phyloP scores from a whole-genome alignment of 2,329 filamentous ascomycete species.

The Fusarium pseudoanthophilum region DNA sequence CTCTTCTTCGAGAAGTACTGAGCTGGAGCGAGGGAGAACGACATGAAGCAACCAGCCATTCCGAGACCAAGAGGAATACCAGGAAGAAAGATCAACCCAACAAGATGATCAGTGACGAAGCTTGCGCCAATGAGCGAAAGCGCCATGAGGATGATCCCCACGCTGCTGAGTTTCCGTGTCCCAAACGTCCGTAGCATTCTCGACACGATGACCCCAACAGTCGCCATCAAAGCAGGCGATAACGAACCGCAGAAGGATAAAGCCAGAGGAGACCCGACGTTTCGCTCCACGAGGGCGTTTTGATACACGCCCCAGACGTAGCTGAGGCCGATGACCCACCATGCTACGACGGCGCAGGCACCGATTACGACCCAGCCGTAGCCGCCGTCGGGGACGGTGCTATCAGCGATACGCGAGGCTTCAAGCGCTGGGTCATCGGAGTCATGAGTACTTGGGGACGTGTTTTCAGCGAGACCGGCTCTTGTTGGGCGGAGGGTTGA shows the following conservation, averaged over 20 bases:
- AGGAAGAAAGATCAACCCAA: constrained; percentile 45
- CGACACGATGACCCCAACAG: constrained; percentile 20
- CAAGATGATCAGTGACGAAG: constrained; percentile 37
- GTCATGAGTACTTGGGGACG: rapidly evolving
- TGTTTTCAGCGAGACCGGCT: constrained; percentile 1
- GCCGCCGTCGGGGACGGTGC: constrained; percentile 43
- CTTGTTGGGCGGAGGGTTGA: constrained; percentile 23
- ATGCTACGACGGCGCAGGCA: constrained; percentile 40
- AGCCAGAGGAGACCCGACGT: constrained; percentile 59
- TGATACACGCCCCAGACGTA: constrained; percentile 72
- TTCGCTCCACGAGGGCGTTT: constrained; percentile 61
- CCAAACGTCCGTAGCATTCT: constrained; percentile 25
- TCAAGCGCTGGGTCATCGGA: constrained; percentile 34
- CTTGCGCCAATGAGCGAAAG: constrained; percentile 27
- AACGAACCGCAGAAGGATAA: constrained; percentile 69
- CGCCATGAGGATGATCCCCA: neutral
- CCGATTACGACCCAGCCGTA: constrained; percentile 44
- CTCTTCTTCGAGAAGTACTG: constrained; percentile 66
- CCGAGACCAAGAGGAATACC: constrained; percentile 41
- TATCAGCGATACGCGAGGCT: constrained; percentile 37
- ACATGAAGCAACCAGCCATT: constrained; percentile 47
- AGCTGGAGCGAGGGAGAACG: constrained; percentile 44
- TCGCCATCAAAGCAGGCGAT: constrained; percentile 38
- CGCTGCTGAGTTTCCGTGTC: constrained; percentile 21
- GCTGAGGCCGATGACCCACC: constrained; percentile 67